Conservation (phyloP, 2,329 filamentous ascomycete species). For the Gliomastix tumulicola region DNA sequence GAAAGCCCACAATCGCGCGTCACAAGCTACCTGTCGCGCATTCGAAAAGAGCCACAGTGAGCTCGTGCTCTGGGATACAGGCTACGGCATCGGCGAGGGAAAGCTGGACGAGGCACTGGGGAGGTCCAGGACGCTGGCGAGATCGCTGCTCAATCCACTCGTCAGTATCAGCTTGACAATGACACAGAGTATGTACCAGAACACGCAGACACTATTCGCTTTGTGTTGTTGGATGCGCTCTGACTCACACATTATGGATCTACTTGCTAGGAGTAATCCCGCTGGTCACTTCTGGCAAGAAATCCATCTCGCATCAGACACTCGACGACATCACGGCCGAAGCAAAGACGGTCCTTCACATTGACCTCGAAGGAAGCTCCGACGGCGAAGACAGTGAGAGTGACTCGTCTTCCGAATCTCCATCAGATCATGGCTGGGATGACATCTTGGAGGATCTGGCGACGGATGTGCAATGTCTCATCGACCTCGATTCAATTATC, state of each 20-base stretch:
- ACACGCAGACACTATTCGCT: no score
- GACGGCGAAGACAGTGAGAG: neutral
- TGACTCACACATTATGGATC: no score
- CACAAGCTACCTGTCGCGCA: neutral
- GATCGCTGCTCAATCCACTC: neutral
- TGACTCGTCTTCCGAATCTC: no score
- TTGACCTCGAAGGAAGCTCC: neutral
- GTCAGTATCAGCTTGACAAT: neutral
- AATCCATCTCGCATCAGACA: no score
- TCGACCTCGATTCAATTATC: neutral
- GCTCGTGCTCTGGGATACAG: neutral
- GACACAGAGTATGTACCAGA: neutral
- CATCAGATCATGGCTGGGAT: no score
- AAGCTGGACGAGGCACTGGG: neutral
- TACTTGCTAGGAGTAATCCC: no score
- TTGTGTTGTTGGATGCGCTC: no score
- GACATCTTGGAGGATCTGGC: neutral
- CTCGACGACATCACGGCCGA: neutral
- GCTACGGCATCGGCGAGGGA: neutral
- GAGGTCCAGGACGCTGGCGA: neutral
- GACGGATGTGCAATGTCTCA: neutral
- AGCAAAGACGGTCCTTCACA: neutral
- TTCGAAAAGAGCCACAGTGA: neutral
- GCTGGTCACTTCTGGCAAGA: no score
- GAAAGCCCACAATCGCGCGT: neutral